phyloP scores from a whole-genome alignment of 495 filamentous ascomycete species.

The Aspergillus campestris region DNA sequence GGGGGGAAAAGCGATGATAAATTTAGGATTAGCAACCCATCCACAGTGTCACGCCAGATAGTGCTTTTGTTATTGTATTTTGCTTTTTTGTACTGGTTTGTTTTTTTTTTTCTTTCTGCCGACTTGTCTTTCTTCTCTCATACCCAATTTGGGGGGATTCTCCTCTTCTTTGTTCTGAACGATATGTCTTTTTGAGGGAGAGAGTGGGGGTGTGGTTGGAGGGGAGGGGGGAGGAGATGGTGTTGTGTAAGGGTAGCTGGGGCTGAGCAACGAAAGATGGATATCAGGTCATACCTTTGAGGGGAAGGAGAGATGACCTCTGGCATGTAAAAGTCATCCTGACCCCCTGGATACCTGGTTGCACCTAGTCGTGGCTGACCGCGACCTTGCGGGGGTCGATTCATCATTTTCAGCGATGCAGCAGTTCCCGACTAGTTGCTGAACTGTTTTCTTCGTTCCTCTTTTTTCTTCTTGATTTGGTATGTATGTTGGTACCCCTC shows the following conservation, averaged over 20 bases:
- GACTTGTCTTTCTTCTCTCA: no score
- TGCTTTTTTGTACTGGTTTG: no score
- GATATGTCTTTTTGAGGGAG: neutral
- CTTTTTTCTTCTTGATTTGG: constrained; percentile 4
- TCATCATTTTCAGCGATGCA: constrained; percentile 20
- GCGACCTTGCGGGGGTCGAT: constrained; percentile 35
- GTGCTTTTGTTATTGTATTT: no score
- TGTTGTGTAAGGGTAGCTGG: no score
- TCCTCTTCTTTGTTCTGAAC: neutral
- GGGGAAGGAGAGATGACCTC: constrained; percentile 75
- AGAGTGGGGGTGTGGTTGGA: no score
- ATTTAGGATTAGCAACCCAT: constrained; percentile 10
- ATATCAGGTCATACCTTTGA: constrained; percentile 61
- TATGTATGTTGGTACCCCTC: no score
- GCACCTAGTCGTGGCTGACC: constrained; percentile 56
- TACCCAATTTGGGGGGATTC: no score
- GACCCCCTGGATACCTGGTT: constrained; percentile 82
- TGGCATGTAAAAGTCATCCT: constrained; percentile 80
- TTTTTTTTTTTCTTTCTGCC: no score
- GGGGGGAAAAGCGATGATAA: constrained; percentile 8
- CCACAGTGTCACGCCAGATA: constrained; percentile 1
- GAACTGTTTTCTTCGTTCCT: constrained; percentile 6
- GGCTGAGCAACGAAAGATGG: no score
- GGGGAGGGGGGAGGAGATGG: no score
- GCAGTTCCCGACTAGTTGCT: constrained; percentile 3